Conservation (phyloP, 306 rosid genomes). For the Sicyos edulis region DNA sequence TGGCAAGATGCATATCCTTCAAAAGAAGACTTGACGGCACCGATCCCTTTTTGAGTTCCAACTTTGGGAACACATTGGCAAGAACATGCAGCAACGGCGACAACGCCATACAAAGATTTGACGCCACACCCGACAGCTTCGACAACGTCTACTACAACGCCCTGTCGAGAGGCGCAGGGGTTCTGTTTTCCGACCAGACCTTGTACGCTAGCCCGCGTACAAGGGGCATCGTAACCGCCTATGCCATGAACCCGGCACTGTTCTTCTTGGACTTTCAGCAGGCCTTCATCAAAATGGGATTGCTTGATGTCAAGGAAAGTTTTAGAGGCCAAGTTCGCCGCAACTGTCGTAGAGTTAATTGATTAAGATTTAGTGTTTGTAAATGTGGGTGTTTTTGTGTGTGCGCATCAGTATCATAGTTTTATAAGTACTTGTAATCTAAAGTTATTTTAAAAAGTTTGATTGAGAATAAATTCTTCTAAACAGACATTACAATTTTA, state of each 20-base stretch:
- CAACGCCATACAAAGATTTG: constrained; percentile 53
- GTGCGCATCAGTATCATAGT: too few relatives aligned
- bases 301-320: constrained; percentile 54
- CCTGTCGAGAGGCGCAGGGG: constrained; percentile 41
- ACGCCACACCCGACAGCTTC: constrained; percentile 46
- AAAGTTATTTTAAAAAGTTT: too few relatives aligned
- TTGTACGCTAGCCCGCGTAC: constrained; percentile 43
- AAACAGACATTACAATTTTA: too few relatives aligned
- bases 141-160: constrained; percentile 55
- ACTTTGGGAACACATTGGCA: constrained; percentile 42
- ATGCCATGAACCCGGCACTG: constrained; percentile 56
- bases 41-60: constrained; percentile 42
- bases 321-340: constrained; percentile 49
- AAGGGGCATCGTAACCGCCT: constrained; percentile 38
- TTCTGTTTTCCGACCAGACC: constrained; percentile 60
- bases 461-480: too few relatives aligned
- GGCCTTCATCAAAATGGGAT: constrained; percentile 71
- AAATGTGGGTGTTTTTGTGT: too few relatives aligned
- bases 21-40: constrained; percentile 35
- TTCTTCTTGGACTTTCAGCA: constrained; percentile 71
- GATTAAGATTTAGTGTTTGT: not conserved
- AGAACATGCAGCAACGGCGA: constrained; percentile 61
- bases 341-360: constrained; percentile 50
- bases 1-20: constrained; percentile 69
- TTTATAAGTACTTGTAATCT: too few relatives aligned